These are phyloP conservation scores for Phytophthora agathidicida DNA, from an alignment of 352 stramenopile species.

Conservation along the genomic window DNA sequence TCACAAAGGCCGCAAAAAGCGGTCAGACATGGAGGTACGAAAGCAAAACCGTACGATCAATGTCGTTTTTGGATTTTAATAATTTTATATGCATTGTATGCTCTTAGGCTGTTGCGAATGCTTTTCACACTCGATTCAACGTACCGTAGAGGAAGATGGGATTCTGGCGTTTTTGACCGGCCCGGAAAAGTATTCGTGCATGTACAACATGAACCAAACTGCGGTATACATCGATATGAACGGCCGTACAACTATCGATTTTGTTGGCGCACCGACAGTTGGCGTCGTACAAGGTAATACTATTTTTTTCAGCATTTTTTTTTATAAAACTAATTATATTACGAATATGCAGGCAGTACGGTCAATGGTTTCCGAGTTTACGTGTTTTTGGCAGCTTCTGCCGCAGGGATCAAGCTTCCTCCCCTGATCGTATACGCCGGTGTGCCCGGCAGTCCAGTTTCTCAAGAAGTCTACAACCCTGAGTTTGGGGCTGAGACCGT, in stretches of 20 bases:
- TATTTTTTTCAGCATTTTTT: background rate
- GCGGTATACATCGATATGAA: constrained; percentile 14
- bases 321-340: background rate
- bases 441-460: constrained; percentile 1
- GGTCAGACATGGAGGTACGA: constrained; percentile 13
- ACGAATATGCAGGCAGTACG: constrained; percentile 3
- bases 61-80: background rate
- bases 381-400: constrained; percentile 10
- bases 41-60: background rate
- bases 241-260: constrained; percentile 16
- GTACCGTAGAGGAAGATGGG: constrained; percentile 9
- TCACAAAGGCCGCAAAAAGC: constrained; percentile 9
- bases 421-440: constrained; percentile 11
- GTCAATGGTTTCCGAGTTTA: constrained; percentile 8
- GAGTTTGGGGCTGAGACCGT: background rate
- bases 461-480: constrained; percentile 10
- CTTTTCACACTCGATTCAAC: constrained; percentile 18
- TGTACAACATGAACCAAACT: constrained; percentile 22
- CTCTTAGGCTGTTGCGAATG: constrained; percentile 8
- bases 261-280: background rate
- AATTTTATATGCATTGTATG: background rate
- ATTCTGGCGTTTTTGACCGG: background rate
- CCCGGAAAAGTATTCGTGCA: background rate
- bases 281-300: constrained; percentile 11
- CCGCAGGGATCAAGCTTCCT: constrained; percentile 1